Conservation (phyloP, 73 alveolate species). For the Symbiodinium pilosum region DNA sequence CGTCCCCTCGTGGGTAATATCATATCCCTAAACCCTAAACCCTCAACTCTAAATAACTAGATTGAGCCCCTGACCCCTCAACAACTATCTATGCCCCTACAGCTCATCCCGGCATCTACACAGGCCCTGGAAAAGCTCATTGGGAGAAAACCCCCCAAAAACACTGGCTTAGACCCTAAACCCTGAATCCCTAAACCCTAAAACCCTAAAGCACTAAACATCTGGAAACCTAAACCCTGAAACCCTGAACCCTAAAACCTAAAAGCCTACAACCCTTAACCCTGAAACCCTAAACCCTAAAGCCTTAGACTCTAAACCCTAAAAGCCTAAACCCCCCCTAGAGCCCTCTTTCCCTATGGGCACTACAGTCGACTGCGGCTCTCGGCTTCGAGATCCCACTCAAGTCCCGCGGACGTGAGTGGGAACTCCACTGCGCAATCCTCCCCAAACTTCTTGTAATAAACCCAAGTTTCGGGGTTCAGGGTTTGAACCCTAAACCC, state of each 20-base stretch:
- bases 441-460: too few relatives aligned
- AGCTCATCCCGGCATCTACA: neutral
- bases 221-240: too few relatives aligned
- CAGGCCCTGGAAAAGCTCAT: neutral
- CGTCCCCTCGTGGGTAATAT: too few relatives aligned
- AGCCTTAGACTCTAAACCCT: neutral
- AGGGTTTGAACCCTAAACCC: neutral
- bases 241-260: too few relatives aligned
- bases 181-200: neutral
- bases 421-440: too few relatives aligned
- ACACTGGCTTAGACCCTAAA: neutral
- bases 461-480: too few relatives aligned
- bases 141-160: neutral
- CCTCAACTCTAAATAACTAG: neutral
- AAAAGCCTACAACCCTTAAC: neutral
- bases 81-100: neutral
- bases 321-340: neutral
- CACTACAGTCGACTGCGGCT: too few relatives aligned
- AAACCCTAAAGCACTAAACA: too few relatives aligned
- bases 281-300: neutral
- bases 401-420: too few relatives aligned
- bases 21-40: neutral
- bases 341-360: too few relatives aligned
- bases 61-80: neutral
- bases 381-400: too few relatives aligned